Base-by-base conservation (phyloP, 108 stramenopile species). In the Cyclotella baltica region DNA sequence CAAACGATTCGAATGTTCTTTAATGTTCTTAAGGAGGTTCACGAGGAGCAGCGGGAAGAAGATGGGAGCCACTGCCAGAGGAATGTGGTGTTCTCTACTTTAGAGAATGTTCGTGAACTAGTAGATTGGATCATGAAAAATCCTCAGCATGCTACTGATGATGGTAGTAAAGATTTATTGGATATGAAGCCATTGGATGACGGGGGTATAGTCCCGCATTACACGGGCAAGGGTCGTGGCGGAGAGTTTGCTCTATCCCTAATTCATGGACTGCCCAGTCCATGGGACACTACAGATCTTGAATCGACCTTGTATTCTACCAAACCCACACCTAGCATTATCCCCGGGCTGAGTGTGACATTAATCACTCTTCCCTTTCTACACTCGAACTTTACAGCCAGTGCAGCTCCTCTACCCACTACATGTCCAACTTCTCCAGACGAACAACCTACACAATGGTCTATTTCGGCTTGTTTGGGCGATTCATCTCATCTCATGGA, bases 201-300 rank as follows among this genome's bases (percentile, higher is more conserved):
- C 50, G 89, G 89, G 18, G 79, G 84, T n/a, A 84, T 89, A 53
- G 85, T 86, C 1, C 85, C 86, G 22, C 86, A 89, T 48, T 89
- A 71, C 51, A 74, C 83, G 8, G 86, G 86, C 31, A 80, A 89
- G 47, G 89, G 89, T 19, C 73, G 75, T 37, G 89, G 83, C 22
- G 89, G 69, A 9, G 73, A 86, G 57, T 74, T 77, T 47, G 86
- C 85, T 11, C 33, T 77, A 1, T 47, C 40, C 0, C 59, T 72
- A 8, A 30, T 72, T 31, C 71, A 72, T 31, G 46, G 48, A 73
- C 5, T 56, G 61, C n/a, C 64, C 85, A 34, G 62, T 31, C 52
- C 55, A 62, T 59, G 82, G 71, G 22, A 62, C 15, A 25, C 55
- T 18, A 20, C 34, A 5, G 59, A 62, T 33, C 33, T 34, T 6